Evolutionary conservation across 1,284 basidiomycete genomes (phyloP).

Genomic region (Coriolopsis trogii): DNA sequence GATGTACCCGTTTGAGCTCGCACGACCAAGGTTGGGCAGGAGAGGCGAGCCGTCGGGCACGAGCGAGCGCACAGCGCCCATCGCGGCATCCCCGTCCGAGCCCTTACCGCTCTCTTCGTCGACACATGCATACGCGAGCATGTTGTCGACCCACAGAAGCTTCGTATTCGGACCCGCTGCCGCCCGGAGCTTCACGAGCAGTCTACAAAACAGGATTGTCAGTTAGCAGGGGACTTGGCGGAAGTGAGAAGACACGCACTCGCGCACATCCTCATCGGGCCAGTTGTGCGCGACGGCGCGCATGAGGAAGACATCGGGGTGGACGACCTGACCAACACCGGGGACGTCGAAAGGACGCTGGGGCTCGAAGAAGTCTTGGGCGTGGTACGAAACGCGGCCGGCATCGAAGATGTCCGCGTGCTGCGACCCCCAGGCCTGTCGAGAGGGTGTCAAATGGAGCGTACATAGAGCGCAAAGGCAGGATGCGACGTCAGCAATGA

Average conservation of each 20-base stretch:
- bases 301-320: constrained; percentile 22
- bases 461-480: neutral
- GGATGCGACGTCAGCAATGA: neutral
- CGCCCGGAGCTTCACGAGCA: constrained; percentile 17
- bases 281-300: constrained; percentile 24
- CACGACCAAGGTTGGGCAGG: constrained; percentile 23
- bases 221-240: neutral
- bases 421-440: constrained; percentile 19
- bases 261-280: constrained; percentile 16
- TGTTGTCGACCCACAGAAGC: constrained; percentile 21
- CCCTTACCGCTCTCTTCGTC: constrained; percentile 10
- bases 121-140: constrained; percentile 22
- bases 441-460: neutral
- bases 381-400: constrained; percentile 15
- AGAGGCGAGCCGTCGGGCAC: constrained; percentile 19
- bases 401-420: constrained; percentile 15
- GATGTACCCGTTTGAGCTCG: constrained; percentile 17
- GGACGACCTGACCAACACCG: constrained; percentile 11
- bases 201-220: neutral
- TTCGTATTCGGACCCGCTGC: constrained; percentile 20
- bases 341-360: constrained; percentile 16
- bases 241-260: constrained; percentile 2
- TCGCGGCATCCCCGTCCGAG: neutral
- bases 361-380: constrained; percentile 23
- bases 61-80: constrained; percentile 14